Percentiles rank a stretch among this genome's conserved stretches.
These are phyloP conservation scores for Curvularia eragrostidis DNA, from an alignment of 2,329 filamentous ascomycete species.

Conservation along the genomic window DNA sequence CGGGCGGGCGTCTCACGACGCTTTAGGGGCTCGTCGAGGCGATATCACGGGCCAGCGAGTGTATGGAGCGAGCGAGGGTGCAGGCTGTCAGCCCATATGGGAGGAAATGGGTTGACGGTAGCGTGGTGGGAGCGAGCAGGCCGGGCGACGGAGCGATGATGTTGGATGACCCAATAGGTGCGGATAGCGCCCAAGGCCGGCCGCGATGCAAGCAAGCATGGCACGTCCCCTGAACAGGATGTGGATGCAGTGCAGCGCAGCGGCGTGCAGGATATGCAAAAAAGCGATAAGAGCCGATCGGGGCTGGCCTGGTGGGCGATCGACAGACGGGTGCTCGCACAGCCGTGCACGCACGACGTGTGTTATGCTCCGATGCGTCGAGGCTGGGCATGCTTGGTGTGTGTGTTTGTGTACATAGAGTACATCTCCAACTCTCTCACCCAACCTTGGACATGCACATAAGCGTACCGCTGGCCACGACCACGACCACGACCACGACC, in stretches of 20 bases:
- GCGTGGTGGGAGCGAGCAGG: constrained; percentile 3
- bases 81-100: constrained; percentile 14
- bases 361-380: neutral
- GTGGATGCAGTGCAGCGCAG: too few relatives aligned
- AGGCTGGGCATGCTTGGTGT: neutral
- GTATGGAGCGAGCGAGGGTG: constrained; percentile 15
- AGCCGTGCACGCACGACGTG: neutral
- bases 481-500: neutral
- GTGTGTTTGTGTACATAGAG: neutral
- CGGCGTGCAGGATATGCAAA: neutral
- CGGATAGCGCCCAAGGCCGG: constrained; percentile 9
- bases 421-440: neutral
- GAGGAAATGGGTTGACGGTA: constrained; percentile 11
- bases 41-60: constrained; percentile 14
- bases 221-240: neutral
- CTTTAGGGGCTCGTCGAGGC: neutral
- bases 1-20: constrained; percentile 3
- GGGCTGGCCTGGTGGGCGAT: constrained; percentile 4
- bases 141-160: constrained; percentile 9
- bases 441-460: too few relatives aligned
- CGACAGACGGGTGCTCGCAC: neutral
- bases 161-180: constrained; percentile 18
- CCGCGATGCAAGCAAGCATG: neutral
- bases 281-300: constrained; percentile 13
- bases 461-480: neutral